phyloP scores from a whole-genome alignment of 2,329 filamentous ascomycete genomes.

The Alternaria alternata region DNA sequence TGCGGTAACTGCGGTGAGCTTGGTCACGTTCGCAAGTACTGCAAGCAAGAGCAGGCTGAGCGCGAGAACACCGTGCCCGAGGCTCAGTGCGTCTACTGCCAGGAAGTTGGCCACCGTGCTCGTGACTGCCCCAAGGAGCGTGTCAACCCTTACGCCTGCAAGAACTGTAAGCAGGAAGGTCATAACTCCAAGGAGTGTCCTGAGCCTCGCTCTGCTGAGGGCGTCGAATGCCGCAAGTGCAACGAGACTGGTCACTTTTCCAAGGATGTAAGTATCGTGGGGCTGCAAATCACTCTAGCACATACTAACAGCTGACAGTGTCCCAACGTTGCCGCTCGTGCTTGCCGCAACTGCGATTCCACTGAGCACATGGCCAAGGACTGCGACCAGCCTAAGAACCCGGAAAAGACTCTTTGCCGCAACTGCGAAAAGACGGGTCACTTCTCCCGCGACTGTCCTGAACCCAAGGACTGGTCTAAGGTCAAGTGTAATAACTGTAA shows the following conservation, averaged over 20 bases:
- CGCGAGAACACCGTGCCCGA: slow-evolving; percentile 51
- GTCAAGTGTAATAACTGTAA: slow-evolving; percentile 60
- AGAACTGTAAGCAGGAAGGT: slow-evolving; percentile 68
- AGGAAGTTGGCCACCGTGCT: slow-evolving; percentile 69
- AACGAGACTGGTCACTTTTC: slow-evolving; percentile 58
- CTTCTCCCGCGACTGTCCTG: slow-evolving; percentile 63
- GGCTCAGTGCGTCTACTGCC: slow-evolving; percentile 72
- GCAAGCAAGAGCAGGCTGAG: slow-evolving; percentile 66
- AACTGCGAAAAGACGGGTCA: slow-evolving; percentile 74
- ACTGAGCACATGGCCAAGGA: slow-evolving; percentile 50
- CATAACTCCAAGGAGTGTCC: slow-evolving; percentile 51
- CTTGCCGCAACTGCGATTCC: slow-evolving; percentile 50
- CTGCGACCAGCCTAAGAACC: slow-evolving; percentile 49
- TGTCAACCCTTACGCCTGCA: slow-evolving; percentile 71
- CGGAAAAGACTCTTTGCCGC: slow-evolving; percentile 56
- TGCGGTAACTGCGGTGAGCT: slow-evolving; percentile 71
- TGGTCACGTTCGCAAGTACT: slow-evolving; percentile 68
- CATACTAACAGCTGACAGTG: slow-evolving; percentile 37
- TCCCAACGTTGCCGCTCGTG: slow-evolving; percentile 41
- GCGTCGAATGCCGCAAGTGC: slow-evolving; percentile 72
- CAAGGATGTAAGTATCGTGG: slow-evolving; percentile 33
- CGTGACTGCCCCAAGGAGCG: slow-evolving; percentile 68
- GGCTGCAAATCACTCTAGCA: not conserved
- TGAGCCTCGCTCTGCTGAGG: slow-evolving; percentile 59
- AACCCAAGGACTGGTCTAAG: slow-evolving; percentile 62